Evolutionary conservation across 2,329 filamentous ascomycete genomes (phyloP).

Genomic region (Karstenula rhodostoma): DNA sequence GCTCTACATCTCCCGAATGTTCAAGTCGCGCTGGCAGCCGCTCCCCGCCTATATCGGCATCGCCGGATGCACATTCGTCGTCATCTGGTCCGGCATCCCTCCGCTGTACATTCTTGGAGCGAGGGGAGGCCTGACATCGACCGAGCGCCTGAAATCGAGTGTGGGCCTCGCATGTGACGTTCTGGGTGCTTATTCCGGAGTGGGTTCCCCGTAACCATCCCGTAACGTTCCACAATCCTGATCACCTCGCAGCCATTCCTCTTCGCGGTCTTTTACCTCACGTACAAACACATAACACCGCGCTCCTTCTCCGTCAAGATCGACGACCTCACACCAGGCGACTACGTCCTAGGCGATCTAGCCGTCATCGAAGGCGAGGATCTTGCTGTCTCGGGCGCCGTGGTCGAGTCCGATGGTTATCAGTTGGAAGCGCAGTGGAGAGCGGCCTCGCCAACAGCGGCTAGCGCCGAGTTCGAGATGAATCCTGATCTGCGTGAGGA

Average conservation of each 20-base stretch:
- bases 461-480: constrained; percentile 11
- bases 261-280: constrained; percentile 27
- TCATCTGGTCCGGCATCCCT: constrained; percentile 38
- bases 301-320: constrained; percentile 26
- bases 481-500: constrained; percentile 23
- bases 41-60: constrained; percentile 42
- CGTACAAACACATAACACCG: constrained; percentile 30
- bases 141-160: constrained; percentile 19
- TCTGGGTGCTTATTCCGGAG: constrained; percentile 35
- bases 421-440: constrained; percentile 21
- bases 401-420: constrained; percentile 1
- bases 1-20: constrained; percentile 35
- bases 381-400: neutral
- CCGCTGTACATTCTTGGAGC: constrained; percentile 34
- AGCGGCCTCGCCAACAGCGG: constrained; percentile 3
- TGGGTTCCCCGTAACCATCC: constrained; percentile 16
- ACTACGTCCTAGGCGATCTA: constrained; percentile 31
- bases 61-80: constrained; percentile 30
- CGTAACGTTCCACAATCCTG: neutral
- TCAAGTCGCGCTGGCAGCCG: constrained; percentile 44
- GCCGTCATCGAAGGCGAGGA: constrained; percentile 26
- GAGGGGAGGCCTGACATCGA: constrained; percentile 21
- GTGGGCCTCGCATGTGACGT: constrained; percentile 34
- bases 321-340: constrained; percentile 25
- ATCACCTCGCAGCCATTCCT: constrained; percentile 20